Conservation (phyloP, 352 stramenopile genomes). For the Phytophthora niederhauseri region DNA sequence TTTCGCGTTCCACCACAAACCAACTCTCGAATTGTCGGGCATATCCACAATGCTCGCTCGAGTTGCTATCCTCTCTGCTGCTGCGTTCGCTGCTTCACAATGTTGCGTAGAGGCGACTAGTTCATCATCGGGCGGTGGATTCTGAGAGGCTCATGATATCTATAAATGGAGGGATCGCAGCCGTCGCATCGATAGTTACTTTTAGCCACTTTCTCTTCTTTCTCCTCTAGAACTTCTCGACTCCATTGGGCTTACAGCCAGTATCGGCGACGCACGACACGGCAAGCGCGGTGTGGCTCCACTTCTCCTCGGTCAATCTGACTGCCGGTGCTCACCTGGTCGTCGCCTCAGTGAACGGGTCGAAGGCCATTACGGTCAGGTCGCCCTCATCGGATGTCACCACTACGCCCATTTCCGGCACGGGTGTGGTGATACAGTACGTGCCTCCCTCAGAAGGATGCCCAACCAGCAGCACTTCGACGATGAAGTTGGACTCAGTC, state of each 20-base stretch:
- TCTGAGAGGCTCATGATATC: no score
- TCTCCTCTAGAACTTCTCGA: no score
- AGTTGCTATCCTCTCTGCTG: slow-evolving; percentile 7
- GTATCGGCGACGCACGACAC: slow-evolving; percentile 51
- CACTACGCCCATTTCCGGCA: slow-evolving; percentile 40
- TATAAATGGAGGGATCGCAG: no score
- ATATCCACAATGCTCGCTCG: slow-evolving; percentile 9
- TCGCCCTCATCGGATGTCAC: slow-evolving; percentile 35
- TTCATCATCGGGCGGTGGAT: slow-evolving; percentile 37
- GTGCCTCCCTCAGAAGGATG: slow-evolving; percentile 38
- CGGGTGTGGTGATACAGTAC: slow-evolving; percentile 50
- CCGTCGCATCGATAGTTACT: no score
- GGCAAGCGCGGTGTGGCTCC: slow-evolving; percentile 45
- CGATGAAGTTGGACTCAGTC: slow-evolving; percentile 35
- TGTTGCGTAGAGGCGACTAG: neutral
- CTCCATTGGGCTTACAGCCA: no score
- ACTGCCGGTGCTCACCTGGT: slow-evolving; percentile 46
- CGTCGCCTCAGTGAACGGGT: slow-evolving; percentile 43
- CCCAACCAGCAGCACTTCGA: slow-evolving; percentile 21
- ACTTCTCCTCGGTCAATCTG: slow-evolving; percentile 40
- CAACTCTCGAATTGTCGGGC: slow-evolving; percentile 1
- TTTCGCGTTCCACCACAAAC: slow-evolving; percentile 17
- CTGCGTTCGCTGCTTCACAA: slow-evolving; percentile 4
- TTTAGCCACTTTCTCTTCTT: no score
- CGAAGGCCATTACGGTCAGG: slow-evolving; percentile 30